Conservation (phyloP, 805 yeast genomes). For the Ogataea dorogensis region DNA sequence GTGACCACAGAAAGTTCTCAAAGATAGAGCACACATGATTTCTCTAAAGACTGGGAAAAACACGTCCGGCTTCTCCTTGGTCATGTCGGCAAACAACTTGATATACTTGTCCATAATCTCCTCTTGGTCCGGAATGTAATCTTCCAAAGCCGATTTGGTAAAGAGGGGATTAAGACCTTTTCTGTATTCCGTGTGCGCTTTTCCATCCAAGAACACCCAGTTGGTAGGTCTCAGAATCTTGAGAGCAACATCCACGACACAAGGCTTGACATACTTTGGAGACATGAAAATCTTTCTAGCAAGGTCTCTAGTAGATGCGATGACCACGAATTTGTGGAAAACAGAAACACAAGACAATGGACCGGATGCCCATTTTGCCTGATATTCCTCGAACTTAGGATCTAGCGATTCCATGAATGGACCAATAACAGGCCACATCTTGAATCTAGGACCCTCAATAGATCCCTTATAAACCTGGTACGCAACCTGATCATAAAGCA, state of each 20-base stretch:
- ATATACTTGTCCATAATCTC: constrained; percentile 79
- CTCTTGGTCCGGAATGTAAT: constrained; percentile 84
- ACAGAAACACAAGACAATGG: constrained; percentile 95
- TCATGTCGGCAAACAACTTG: constrained; percentile 55
- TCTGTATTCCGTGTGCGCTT: constrained; percentile 92
- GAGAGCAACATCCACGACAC: constrained; percentile 96
- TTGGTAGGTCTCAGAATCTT: constrained; percentile 92
- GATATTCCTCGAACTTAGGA: constrained; percentile 93
- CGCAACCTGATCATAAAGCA: constrained; percentile 71
- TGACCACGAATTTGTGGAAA: constrained; percentile 95
- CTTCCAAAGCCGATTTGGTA: constrained; percentile 76
- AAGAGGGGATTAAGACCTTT: constrained; percentile 86
- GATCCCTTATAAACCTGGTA: constrained; percentile 80
- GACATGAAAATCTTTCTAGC: constrained; percentile 84
- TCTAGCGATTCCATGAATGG: constrained; percentile 92
- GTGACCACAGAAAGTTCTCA: constrained; percentile 93
- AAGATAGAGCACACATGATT: constrained; percentile 89
- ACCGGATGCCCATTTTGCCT: constrained; percentile 92
- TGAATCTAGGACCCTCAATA: constrained; percentile 86
- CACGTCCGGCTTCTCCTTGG: constrained; percentile 61
- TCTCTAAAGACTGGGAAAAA: constrained; percentile 96
- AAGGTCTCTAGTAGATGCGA: constrained; percentile 84
- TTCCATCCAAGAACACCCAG: constrained; percentile 98
- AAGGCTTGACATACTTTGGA: constrained; percentile 89
- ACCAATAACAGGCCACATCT: constrained; percentile 93